Conservation (phyloP, 768 basidiomycete species). For the Phlebiopsis gigantea region DNA sequence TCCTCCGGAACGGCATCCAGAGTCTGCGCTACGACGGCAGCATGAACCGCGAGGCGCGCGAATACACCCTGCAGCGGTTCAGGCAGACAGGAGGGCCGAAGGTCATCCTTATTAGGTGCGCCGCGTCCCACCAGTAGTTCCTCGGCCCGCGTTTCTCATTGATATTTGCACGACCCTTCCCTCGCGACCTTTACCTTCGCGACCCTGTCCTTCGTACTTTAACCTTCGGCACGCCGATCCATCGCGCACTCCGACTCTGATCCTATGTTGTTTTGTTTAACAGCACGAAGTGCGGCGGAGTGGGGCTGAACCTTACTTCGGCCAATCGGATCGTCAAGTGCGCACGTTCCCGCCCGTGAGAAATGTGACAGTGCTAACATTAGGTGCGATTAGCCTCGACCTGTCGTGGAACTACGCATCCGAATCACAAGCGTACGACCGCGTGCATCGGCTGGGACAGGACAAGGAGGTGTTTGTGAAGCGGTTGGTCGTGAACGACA, state of each 20-base stretch:
- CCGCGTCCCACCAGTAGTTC: no score
- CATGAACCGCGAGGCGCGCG: constrained; percentile 52
- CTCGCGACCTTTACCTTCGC: no score
- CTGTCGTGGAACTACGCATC: constrained; percentile 71
- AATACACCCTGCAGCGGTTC: constrained; percentile 46
- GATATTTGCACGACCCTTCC: no score
- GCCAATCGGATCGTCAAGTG: constrained; percentile 72
- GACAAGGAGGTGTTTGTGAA: constrained; percentile 65
- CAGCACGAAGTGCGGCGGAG: constrained; percentile 65
- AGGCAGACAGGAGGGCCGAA: constrained; percentile 51
- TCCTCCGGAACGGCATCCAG: constrained; percentile 53
- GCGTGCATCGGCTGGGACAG: constrained; percentile 67
- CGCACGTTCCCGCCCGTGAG: no score
- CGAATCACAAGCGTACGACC: constrained; percentile 59
- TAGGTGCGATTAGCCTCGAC: constrained; percentile 58
- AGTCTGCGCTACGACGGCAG: constrained; percentile 63
- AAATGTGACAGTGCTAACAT: no score
- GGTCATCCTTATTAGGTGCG: constrained; percentile 62
- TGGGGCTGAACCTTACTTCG: constrained; percentile 58
- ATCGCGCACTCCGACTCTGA: not conserved
- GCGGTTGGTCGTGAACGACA: constrained; percentile 59
- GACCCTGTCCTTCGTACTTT: no score
- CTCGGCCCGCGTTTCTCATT: no score
- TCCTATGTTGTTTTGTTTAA: not conserved
- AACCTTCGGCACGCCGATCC: no score